Evolutionary conservation across 352 stramenopile species (phyloP).

Genomic region (Phytophthora aleatoria): DNA sequence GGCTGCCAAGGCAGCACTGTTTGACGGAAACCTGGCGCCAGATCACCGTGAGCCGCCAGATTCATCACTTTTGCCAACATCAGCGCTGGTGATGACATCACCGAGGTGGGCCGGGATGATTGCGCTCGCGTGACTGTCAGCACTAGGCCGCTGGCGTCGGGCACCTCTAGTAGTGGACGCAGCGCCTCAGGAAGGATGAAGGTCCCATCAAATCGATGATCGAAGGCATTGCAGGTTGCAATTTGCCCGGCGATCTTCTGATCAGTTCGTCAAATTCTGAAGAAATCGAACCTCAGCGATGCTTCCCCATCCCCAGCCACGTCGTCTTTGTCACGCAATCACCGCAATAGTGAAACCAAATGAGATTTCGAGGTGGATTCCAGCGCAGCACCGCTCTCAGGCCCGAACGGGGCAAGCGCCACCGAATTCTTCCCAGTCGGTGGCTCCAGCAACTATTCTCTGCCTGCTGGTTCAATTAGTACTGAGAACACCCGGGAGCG

Average conservation of each 20-base stretch:
- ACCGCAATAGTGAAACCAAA: constrained; percentile 12
- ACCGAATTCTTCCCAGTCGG: constrained; percentile 5
- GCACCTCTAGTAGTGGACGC: too few species aligned
- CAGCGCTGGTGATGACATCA: constrained; percentile 28
- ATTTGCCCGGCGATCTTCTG: too few species aligned
- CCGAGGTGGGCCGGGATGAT: constrained; percentile 16
- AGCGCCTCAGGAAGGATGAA: too few species aligned
- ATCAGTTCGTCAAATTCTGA: too few species aligned
- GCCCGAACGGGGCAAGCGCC: background rate
- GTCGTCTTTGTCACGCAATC: constrained; percentile 29
- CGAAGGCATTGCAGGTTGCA: too few species aligned
- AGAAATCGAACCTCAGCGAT: background rate
- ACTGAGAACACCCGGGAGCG: constrained; percentile 8
- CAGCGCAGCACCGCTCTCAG: background rate
- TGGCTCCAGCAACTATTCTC: constrained; percentile 15
- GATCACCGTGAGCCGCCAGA: constrained; percentile 9
- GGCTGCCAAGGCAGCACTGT: constrained; percentile 16
- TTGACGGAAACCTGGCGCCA: constrained; percentile 28
- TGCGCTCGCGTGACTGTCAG: background rate
- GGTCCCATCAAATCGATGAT: too few species aligned
- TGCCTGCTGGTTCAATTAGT: constrained; percentile 12
- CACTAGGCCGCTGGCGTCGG: too few species aligned
- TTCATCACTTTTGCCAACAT: constrained; percentile 20
- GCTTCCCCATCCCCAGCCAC: constrained; percentile 8
- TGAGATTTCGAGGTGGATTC: constrained; percentile 2